Evolutionary conservation across 1,284 basidiomycete species (phyloP).

Genomic region (Leccinum griseonigrum): DNA sequence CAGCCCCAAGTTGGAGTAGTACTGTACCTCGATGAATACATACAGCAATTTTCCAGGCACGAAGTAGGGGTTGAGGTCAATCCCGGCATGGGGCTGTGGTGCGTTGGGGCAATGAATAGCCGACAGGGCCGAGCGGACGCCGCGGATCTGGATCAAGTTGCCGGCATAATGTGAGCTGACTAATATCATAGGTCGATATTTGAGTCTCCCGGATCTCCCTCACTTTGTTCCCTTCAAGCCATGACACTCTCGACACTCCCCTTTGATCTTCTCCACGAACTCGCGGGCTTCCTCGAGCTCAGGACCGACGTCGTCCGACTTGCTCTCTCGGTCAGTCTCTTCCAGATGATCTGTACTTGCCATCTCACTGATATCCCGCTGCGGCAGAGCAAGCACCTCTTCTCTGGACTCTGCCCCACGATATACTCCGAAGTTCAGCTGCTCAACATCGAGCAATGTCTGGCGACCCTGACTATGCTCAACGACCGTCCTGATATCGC

Average conservation of each 20-base stretch:
- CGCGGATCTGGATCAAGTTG: background rate
- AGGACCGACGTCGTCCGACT: slow-evolving; percentile 55
- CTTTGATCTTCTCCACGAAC: slow-evolving; percentile 62
- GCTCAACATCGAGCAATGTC: slow-evolving; percentile 53
- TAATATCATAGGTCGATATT: background rate
- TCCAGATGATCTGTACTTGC: background rate
- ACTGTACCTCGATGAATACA: background rate
- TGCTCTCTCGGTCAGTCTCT: slow-evolving; percentile 49
- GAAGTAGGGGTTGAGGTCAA: background rate
- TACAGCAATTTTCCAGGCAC: background rate
- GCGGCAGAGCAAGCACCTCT: slow-evolving; percentile 43
- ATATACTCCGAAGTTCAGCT: slow-evolving; percentile 59
- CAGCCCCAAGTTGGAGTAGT: background rate
- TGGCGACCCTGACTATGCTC: slow-evolving; percentile 63
- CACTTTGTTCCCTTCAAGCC: background rate
- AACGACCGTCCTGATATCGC: slow-evolving; percentile 49
- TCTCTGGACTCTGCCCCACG: slow-evolving; percentile 49
- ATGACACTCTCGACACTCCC: slow-evolving; percentile 40
- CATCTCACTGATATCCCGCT: slow-evolving; percentile 20
- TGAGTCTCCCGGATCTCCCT: background rate
- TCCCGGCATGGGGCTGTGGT: background rate
- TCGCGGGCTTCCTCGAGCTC: slow-evolving; percentile 51
- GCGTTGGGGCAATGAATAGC: background rate
- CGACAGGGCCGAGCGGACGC: background rate
- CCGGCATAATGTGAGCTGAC: background rate